Percentiles rank a stretch among this genome's conserved stretches.
phyloP scores from a whole-genome alignment of 2,329 filamentous ascomycete genomes.

The Penicillium sp. region DNA sequence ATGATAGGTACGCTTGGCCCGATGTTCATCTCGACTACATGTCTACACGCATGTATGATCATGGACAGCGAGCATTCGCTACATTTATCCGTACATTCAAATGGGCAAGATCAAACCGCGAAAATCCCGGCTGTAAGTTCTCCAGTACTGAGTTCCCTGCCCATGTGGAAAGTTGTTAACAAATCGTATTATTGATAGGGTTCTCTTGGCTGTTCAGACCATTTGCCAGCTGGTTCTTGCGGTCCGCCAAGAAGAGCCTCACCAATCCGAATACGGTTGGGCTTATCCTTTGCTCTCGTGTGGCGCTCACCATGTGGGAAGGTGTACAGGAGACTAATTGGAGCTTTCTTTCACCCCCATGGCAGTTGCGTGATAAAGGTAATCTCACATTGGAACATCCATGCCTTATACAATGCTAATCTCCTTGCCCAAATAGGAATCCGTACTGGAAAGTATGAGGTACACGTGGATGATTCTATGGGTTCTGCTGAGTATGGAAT shows the following conservation, averaged over 20 bases:
- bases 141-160: neutral
- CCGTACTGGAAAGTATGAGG: neutral
- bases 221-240: neutral
- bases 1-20: neutral
- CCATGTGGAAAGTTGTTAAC: neutral
- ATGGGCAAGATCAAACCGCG: neutral
- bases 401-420: neutral
- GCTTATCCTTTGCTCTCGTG: neutral
- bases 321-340: neutral
- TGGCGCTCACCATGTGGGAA: neutral
- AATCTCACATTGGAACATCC: neutral
- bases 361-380: neutral
- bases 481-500: neutral
- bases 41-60: neutral
- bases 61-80: neutral
- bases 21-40: neutral
- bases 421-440: neutral
- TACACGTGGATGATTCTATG: neutral
- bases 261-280: neutral
- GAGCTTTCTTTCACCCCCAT: neutral
- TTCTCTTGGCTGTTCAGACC: neutral
- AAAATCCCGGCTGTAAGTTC: neutral
- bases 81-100: neutral
- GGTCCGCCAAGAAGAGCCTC: neutral
- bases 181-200: neutral